phyloP scores from a whole-genome alignment of 108 stramenopile genomes.

The Nannochloropsis salina region DNA sequence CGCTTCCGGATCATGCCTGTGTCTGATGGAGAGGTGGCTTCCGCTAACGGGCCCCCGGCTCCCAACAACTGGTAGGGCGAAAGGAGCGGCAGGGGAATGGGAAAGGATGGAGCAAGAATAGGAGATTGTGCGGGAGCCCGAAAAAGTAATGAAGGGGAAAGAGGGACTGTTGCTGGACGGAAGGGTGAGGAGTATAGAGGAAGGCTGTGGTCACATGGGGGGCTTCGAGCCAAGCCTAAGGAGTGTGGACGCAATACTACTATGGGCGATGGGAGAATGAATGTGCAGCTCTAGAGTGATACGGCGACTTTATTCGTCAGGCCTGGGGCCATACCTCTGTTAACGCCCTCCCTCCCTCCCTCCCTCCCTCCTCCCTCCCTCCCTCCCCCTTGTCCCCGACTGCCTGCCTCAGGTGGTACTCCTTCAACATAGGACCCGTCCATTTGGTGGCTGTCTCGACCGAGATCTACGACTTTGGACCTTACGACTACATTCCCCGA shows the following conservation, averaged over 20 bases:
- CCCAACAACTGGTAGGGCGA: conserved; percentile 27
- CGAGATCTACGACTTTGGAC: conserved; percentile 27
- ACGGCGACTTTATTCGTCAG: too few relatives aligned
- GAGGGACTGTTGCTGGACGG: too few relatives aligned
- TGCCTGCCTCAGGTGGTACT: conserved; percentile 2
- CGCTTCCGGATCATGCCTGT: conserved; percentile 29
- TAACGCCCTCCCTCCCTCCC: background rate
- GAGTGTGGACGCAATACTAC: too few relatives aligned
- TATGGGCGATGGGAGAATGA: too few relatives aligned
- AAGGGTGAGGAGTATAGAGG: too few relatives aligned
- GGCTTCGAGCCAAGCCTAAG: too few relatives aligned
- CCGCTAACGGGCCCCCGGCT: conserved; percentile 18
- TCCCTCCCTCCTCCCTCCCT: background rate
- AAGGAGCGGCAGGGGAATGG: too few relatives aligned
- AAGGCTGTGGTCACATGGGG: too few relatives aligned
- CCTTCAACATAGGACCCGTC: conserved; percentile 24
- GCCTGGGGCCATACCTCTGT: background rate
- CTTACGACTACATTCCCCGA: background rate
- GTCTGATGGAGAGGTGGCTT: background rate
- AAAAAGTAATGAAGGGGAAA: too few relatives aligned
- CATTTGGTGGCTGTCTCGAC: conserved; percentile 28
- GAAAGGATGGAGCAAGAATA: too few relatives aligned
- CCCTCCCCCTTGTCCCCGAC: background rate
- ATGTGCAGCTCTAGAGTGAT: too few relatives aligned
- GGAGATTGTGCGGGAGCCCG: too few relatives aligned